phyloP scores from a whole-genome alignment of 495 filamentous ascomycete species.

The Evernia prunastri region DNA sequence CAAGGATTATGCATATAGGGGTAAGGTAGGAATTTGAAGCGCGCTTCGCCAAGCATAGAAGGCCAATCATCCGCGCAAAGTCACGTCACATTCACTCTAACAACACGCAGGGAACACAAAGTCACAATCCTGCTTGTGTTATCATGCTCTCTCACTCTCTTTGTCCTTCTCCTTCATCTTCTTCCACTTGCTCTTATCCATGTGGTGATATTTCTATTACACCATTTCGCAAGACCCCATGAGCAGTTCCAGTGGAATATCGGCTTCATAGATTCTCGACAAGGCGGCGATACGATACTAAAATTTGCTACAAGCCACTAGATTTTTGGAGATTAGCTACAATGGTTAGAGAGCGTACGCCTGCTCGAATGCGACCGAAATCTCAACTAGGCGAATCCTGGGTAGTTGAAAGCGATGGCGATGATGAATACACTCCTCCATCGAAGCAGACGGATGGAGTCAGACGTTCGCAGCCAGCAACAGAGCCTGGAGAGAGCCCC shows the following conservation, averaged over 20 bases:
- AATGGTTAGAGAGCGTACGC: slow-evolving; percentile 23
- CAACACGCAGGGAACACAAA: background rate
- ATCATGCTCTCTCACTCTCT: too few species aligned
- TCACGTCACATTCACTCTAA: background rate
- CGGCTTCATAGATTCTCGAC: background rate
- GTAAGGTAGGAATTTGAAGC: background rate
- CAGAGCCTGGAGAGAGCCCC: slow-evolving; percentile 16
- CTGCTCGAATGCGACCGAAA: slow-evolving; percentile 23
- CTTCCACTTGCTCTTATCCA: too few species aligned
- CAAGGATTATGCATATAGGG: too few species aligned
- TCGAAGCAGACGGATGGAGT: slow-evolving; percentile 11
- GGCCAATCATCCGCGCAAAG: background rate
- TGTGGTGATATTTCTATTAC: background rate
- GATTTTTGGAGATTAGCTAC: background rate
- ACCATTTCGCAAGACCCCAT: background rate
- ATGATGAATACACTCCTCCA: slow-evolving; percentile 24
- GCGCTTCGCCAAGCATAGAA: slow-evolving; percentile 8
- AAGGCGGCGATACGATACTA: background rate
- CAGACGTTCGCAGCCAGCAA: slow-evolving; percentile 12
- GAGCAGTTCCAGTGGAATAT: background rate
- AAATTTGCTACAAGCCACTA: background rate
- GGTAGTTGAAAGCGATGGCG: slow-evolving; percentile 34
- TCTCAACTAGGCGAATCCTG: slow-evolving; percentile 33
- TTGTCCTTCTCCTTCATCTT: background rate
- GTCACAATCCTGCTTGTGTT: background rate